phyloP scores from a whole-genome alignment of 2,329 filamentous ascomycete genomes.

The Nemania diffusa region DNA sequence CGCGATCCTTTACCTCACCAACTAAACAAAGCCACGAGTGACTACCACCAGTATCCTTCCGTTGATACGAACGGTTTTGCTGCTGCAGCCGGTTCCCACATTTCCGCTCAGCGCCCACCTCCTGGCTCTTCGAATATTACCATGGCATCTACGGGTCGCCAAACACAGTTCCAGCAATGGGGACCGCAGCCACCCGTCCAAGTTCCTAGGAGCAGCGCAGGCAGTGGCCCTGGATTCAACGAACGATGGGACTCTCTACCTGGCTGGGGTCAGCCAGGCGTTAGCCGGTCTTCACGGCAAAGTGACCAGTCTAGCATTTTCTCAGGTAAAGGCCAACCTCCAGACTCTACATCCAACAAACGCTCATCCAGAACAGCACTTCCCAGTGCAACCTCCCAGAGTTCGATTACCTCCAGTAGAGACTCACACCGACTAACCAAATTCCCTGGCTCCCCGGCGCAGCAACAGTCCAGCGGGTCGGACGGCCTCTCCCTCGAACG shows the following conservation, averaged over 20 bases:
- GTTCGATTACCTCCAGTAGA: conserved; percentile 63
- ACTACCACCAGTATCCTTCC: conserved; percentile 90
- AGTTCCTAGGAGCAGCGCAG: conserved; percentile 62
- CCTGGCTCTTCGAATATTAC: conserved; percentile 70
- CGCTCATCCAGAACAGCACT: conserved; percentile 64
- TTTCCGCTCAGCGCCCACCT: conserved; percentile 70
- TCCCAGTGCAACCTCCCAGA: conserved; percentile 67
- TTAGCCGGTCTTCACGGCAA: conserved; percentile 47
- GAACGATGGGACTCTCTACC: conserved; percentile 69
- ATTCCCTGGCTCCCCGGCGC: conserved; percentile 54
- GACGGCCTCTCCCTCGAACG: conserved; percentile 73
- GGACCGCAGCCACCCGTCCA: conserved; percentile 55
- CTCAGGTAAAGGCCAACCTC: conserved; percentile 64
- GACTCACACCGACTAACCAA: conserved; percentile 69
- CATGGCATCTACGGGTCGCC: conserved; percentile 76
- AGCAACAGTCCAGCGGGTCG: conserved; percentile 50
- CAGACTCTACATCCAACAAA: conserved; percentile 52
- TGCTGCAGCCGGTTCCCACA: conserved; percentile 65
- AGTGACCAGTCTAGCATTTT: conserved; percentile 65
- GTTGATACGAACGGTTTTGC: conserved; percentile 67
- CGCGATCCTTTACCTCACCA: conserved; percentile 85
- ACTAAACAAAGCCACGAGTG: conserved; percentile 77
- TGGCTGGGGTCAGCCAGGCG: conserved; percentile 41
- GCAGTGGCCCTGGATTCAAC: conserved; percentile 60
- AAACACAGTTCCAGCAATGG: conserved; percentile 83